Conservation (phyloP, 306 rosid genomes). For the Acacia acuminata region DNA sequence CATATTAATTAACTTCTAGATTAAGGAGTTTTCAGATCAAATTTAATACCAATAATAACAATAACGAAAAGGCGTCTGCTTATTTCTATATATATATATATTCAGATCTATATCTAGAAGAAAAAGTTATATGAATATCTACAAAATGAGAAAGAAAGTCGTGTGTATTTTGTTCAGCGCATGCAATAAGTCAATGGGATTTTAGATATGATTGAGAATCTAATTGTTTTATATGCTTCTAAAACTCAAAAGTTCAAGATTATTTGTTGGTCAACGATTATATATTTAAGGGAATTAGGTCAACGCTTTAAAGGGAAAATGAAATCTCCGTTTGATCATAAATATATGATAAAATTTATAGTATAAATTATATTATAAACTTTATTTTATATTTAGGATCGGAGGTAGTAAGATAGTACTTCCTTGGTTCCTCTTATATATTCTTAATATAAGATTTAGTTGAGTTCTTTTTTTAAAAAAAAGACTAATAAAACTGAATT, state of each 20-base stretch:
- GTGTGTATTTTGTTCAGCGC: neutral
- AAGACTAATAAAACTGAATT: too few species aligned
- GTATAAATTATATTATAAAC: too few species aligned
- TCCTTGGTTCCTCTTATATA: too few species aligned
- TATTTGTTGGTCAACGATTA: neutral
- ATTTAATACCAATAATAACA: neutral
- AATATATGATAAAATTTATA: too few species aligned
- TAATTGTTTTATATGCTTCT: neutral
- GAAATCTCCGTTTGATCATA: neutral
- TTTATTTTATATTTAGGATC: too few species aligned
- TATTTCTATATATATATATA: too few species aligned
- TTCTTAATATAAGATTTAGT: too few species aligned
- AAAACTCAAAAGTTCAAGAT: neutral
- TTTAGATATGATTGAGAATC: neutral
- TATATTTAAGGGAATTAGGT: neutral
- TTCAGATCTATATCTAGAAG: neutral
- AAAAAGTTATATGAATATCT: neutral
- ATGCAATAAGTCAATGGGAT: neutral
- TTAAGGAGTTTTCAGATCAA: neutral
- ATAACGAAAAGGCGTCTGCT: neutral
- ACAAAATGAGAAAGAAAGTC: neutral
- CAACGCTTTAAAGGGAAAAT: neutral
- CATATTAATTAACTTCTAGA: too few species aligned
- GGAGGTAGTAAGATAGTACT: too few species aligned
- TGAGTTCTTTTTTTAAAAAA: too few species aligned